Conservation (phyloP, 495 filamentous ascomycete species). For the Penicillium paradoxum region DNA sequence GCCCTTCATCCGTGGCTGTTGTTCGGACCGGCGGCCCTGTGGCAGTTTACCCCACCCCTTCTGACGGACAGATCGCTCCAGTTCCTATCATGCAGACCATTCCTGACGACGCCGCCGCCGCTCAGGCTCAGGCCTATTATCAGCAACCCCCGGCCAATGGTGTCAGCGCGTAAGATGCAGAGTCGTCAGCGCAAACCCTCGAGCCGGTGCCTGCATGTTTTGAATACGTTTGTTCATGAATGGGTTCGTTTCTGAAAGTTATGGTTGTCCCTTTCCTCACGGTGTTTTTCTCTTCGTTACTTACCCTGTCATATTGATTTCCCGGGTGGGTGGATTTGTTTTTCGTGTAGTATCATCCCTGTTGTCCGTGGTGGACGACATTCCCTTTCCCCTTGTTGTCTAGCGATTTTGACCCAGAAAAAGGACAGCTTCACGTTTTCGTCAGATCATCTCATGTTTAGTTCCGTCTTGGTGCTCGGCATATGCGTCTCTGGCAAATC, state of each 20-base stretch:
- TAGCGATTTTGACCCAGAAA: conserved; percentile 26
- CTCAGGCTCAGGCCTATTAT: conserved; percentile 38
- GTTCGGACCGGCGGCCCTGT: conserved; percentile 30
- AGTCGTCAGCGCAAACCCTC: conserved; percentile 7
- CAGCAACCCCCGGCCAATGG: conserved; percentile 38
- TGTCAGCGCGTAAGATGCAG: conserved; percentile 1
- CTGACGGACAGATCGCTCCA: conserved; percentile 12
- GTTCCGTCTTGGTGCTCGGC: not conserved
- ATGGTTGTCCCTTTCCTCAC: conserved; percentile 1
- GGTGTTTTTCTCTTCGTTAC: conserved; percentile 5
- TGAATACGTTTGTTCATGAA: conserved; percentile 12
- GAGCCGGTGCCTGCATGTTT: conserved; percentile 2
- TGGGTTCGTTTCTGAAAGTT: conserved; percentile 6
- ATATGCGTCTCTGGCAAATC: not conserved
- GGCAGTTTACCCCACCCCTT: conserved; percentile 11
- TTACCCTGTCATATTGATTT: conserved; percentile 10
- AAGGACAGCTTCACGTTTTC: not conserved
- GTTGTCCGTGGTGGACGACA: conserved; percentile 12
- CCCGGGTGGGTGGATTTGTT: conserved; percentile 20
- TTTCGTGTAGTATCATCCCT: conserved; percentile 32
- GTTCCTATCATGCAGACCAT: conserved; percentile 11
- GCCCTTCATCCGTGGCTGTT: conserved; percentile 43
- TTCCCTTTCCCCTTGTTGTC: conserved; percentile 18
- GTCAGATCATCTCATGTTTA: not conserved
- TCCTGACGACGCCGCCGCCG: conserved; percentile 19